A percentile compares a stretch with the other conserved stretches of the same genome.
These are phyloP conservation scores for Russula brevipes DNA, from an alignment of 768 basidiomycete genomes.

Conservation along the genomic window DNA sequence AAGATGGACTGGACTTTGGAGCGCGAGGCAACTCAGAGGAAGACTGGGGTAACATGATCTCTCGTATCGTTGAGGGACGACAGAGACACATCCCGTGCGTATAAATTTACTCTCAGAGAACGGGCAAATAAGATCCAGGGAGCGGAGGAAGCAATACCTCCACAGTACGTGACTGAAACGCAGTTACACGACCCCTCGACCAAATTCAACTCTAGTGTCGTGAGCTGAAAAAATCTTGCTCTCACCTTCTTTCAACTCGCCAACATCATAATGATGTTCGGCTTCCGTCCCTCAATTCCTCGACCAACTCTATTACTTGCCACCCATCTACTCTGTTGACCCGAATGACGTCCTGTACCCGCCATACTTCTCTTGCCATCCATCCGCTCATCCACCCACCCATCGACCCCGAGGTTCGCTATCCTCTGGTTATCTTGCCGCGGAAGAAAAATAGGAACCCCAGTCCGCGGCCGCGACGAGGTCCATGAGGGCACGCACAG, in stretches of 20 bases:
- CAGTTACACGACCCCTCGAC: too few species aligned
- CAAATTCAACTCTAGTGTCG: too few species aligned
- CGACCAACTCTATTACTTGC: not conserved
- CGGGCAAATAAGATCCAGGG: too few species aligned
- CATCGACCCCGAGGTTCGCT: constrained; percentile 7
- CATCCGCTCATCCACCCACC: not conserved
- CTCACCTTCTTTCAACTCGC: not conserved
- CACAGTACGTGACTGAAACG: too few species aligned
- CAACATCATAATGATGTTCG: not conserved
- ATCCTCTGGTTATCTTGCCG: constrained; percentile 18
- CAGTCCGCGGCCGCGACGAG: constrained; percentile 5
- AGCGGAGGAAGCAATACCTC: too few species aligned
- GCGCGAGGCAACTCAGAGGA: not conserved
- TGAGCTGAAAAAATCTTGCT: not conserved
- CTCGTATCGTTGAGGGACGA: too few species aligned
- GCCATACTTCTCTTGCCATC: not conserved
- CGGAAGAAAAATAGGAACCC: constrained; percentile 15
- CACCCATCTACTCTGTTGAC: constrained; percentile 4
- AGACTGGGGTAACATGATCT: too few species aligned
- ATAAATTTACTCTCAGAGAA: too few species aligned
- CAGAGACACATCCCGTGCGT: too few species aligned
- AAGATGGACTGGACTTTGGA: not conserved
- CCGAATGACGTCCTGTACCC: not conserved
- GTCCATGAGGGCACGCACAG: not conserved
- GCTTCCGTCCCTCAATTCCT: constrained; percentile 1